Evolutionary conservation across 177 flowering plant species (phyloP), one percentile per base, ranked within the genome.

Genomic region (Tripterygium wilfordii): DNA sequence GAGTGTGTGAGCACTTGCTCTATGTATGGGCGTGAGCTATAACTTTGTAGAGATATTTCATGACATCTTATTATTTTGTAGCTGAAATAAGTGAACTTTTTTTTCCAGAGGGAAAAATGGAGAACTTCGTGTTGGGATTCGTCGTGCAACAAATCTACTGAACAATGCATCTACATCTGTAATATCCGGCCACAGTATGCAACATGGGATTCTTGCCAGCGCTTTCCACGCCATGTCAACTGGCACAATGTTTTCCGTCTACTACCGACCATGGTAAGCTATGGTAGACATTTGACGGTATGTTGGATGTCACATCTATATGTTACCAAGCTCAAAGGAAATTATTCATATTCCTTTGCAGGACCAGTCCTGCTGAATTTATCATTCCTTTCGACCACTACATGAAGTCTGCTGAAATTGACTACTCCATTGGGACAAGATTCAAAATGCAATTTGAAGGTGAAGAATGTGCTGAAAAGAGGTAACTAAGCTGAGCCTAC

Each of bases 241-340:
- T 24, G 70, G 78, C 42, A 61, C 69, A 32, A 49, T 71, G 61
- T 78, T 83, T 46, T 58, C 55, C 18, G 72, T 83, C 8, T 76
- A 51, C 42, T 78, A 71, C 51, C 70, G 52, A 42, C 90, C 90
- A 7, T 69, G 90, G 90, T 83, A 64, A 65, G 68, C 29, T 37
- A 16, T n/a, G n/a, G n/a, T n/a, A n/a, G n/a, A n/a, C n/a, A n/a
- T n/a, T n/a, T n/a, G n/a, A n/a, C n/a, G n/a, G n/a, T n/a, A n/a
- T n/a, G n/a, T n/a, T n/a, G n/a, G n/a, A n/a, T n/a, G n/a, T n/a
- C n/a, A n/a, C n/a, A n/a, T n/a, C n/a, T n/a, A n/a, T n/a, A n/a
- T n/a, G n/a, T n/a, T n/a, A n/a, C n/a, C n/a, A n/a, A n/a, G n/a
- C n/a, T n/a, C n/a, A n/a, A n/a, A n/a, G n/a, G n/a, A n/a, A n/a